These are phyloP conservation scores for Euphorbia schlechtendalii DNA, from an alignment of 441 rosid genomes.

Conservation along the genomic window DNA sequence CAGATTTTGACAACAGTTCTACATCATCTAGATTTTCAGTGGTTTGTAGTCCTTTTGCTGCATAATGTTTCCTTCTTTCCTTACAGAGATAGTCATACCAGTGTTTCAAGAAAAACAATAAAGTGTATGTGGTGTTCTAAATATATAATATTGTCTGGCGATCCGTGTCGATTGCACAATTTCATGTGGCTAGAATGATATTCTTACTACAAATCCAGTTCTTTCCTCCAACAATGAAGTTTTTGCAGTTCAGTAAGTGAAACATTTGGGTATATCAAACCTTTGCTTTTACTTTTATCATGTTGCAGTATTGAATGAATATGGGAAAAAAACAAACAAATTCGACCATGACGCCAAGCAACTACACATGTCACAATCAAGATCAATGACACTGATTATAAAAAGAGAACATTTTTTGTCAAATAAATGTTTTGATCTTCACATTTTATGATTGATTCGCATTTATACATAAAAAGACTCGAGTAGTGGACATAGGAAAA, in stretches of 20 bases:
- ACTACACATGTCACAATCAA: background rate
- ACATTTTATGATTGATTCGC: no score
- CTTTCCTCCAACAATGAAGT: background rate
- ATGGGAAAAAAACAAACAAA: background rate
- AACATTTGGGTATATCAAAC: background rate
- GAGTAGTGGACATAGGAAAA: no score
- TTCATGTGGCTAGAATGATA: background rate
- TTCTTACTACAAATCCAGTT: background rate
- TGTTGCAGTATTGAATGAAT: background rate
- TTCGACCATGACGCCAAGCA: background rate
- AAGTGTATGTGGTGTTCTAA: background rate
- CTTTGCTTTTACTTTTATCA: background rate
- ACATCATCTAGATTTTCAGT: background rate
- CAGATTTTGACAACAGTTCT: constrained; percentile 2
- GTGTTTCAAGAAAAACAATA: constrained; percentile 13
- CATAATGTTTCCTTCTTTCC: constrained; percentile 4
- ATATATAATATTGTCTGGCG: background rate
- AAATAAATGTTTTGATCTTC: no score
- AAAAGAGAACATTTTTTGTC: background rate
- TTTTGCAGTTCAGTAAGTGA: background rate
- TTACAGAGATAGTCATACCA: constrained; percentile 9
- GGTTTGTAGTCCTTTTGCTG: constrained; percentile 7
- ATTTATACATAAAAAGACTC: no score
- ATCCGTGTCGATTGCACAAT: background rate
- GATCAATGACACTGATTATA: background rate